Evolutionary conservation across 805 yeast genomes (phyloP).

Genomic region (Ogataea corticis): DNA sequence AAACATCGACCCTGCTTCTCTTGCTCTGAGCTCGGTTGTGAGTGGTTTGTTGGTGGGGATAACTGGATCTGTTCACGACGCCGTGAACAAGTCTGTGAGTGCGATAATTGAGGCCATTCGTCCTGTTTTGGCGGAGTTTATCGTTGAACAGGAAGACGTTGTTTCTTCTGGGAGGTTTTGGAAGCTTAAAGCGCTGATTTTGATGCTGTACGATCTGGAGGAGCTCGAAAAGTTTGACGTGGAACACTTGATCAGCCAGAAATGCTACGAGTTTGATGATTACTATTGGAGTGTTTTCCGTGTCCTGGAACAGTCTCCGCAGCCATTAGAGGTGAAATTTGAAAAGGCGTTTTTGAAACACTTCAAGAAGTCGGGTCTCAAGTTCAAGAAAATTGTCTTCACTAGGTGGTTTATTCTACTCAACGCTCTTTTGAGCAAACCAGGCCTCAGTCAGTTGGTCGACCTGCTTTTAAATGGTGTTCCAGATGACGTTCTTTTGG

Average conservation of each 20-base stretch:
- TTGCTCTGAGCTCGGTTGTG: constrained; percentile 33
- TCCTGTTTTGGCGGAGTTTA: constrained; percentile 23
- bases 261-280: constrained; percentile 7
- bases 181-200: constrained; percentile 47
- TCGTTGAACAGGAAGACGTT: constrained; percentile 10
- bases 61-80: constrained; percentile 32
- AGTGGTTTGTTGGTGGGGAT: constrained; percentile 41
- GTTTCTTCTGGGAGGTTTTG: constrained; percentile 32
- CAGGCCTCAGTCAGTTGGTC: constrained; percentile 34
- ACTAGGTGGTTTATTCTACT: constrained; percentile 58
- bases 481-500: constrained; percentile 19
- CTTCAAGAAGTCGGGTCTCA: constrained; percentile 15
- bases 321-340: constrained; percentile 18
- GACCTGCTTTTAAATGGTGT: constrained; percentile 28
- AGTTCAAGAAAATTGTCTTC: constrained; percentile 33
- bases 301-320: constrained; percentile 38
- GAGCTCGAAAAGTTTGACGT: constrained; percentile 13
- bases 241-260: constrained; percentile 1
- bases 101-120: constrained; percentile 17
- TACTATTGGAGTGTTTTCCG: constrained; percentile 41
- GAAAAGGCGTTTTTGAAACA: constrained; percentile 28
- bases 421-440: constrained; percentile 35
- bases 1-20: constrained; percentile 13
- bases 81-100: constrained; percentile 23
- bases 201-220: constrained; percentile 47